Evolutionary conservation across 441 rosid species (phyloP).

Genomic region (Populus hybrid): DNA sequence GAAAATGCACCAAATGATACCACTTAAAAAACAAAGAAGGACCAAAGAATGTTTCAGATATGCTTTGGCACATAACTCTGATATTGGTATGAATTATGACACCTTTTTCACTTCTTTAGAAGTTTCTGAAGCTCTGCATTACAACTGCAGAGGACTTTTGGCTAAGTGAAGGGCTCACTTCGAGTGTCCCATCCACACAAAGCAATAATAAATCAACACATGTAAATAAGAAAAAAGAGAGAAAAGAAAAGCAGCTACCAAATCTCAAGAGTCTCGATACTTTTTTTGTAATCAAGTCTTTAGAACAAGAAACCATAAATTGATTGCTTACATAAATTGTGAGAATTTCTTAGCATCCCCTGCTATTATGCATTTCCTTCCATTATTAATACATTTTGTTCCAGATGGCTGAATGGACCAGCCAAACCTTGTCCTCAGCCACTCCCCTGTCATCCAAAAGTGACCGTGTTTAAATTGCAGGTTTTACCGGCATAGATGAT

Average conservation of each 20-base stretch:
- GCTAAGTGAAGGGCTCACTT: neutral
- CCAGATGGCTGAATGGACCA: neutral
- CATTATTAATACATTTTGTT: neutral
- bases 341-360: neutral
- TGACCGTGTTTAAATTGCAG: conserved; percentile 34
- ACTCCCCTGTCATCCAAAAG: neutral
- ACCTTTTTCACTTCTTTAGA: neutral
- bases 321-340: neutral
- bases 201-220: neutral
- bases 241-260: no score
- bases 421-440: neutral
- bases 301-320: neutral
- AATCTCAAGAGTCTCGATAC: no score
- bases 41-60: neutral
- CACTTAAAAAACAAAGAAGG: neutral
- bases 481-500: conserved; percentile 92
- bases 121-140: conserved; percentile 3
- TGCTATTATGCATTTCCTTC: neutral
- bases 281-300: no score
- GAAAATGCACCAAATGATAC: neutral
- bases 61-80: no score
- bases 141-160: neutral
- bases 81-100: neutral
- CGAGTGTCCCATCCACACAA: no score
- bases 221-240: neutral